Evolutionary conservation across 495 filamentous ascomycete genomes (phyloP).

Genomic region (Penicillium paxilli): DNA sequence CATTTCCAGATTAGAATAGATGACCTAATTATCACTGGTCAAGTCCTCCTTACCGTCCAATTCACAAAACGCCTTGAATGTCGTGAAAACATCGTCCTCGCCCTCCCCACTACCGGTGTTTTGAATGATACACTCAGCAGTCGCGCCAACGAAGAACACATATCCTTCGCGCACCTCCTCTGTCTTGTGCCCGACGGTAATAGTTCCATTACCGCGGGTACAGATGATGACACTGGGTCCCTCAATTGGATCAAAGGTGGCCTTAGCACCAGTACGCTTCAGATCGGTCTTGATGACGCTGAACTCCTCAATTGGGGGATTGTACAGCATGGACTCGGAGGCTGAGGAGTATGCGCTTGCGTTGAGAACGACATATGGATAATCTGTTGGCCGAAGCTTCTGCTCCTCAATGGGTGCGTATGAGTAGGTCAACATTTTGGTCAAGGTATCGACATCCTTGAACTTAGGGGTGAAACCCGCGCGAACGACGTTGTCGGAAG

Average conservation of each 20-base stretch:
- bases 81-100: conserved; percentile 68
- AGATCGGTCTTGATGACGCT: conserved; percentile 82
- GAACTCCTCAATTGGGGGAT: conserved; percentile 97
- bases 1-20: conserved; percentile 21
- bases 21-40: conserved; percentile 36
- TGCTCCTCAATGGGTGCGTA: conserved; percentile 93
- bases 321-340: conserved; percentile 72
- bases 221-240: conserved; percentile 94
- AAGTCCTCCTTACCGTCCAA: conserved; percentile 57
- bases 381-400: conserved; percentile 83
- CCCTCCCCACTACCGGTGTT: conserved; percentile 47
- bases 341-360: conserved; percentile 72
- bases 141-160: conserved; percentile 92
- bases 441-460: conserved; percentile 92
- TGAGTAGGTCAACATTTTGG: conserved; percentile 88
- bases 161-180: conserved; percentile 76
- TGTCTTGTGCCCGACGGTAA: conserved; percentile 75
- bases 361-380: conserved; percentile 80
- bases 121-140: conserved; percentile 79
- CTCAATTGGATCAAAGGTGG: conserved; percentile 79
- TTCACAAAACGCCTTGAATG: conserved; percentile 96
- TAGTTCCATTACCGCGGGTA: conserved; percentile 75
- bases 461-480: conserved; percentile 98
- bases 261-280: conserved; percentile 69
- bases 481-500: conserved; percentile 95